Base-by-base conservation (phyloP, 768 basidiomycete genomes). In the Tremella mesenterica region DNA sequence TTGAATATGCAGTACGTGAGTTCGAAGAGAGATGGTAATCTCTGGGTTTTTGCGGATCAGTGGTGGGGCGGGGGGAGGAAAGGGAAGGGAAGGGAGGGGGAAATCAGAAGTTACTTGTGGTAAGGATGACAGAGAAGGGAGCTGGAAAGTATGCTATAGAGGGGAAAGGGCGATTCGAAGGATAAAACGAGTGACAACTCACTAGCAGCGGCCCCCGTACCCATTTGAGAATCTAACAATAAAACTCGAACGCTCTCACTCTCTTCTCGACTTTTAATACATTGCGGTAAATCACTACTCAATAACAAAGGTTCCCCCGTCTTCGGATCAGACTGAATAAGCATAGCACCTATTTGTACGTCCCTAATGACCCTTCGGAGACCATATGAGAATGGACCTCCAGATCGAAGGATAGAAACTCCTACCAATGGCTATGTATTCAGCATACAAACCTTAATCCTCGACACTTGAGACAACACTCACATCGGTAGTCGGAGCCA, bases 211-310 rank as follows among this genome's bases (percentile, higher is more conserved):
- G 92, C 91, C 4, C 85, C 93, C 0, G 93, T 96, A 5, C 88
- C 90, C 70, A 97, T 89, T 78, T 93, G 91, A 16, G 87, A 85
- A 67, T 96, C 93, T 36, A 96, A 78, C 10, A 99, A 73, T 70
- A 95, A 85, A 0, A 95, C 92, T 76, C 82, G 87, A 0, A 85
- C 76, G 27, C 86, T 75, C 56, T 77, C 73, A 2, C 91, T 89
- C 31, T 77, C 75, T 47, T 81, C 76, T 36, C 84, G 76, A 10
- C 80, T 74, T 33, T 88, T 85, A 48, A 97, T 73, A 66, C 77
- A 84, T 3, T 76, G 71, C 1, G 93, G 93, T 21, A 99, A 80
- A 75, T 81, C 82, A 50, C 80, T 79, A 64, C 93, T 86, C 48
- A 95, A 79, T 25, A 96, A 77, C 8, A 92, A 73, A 0, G 92